Base-by-base conservation (phyloP, 768 basidiomycete species). In the Hygrocybe coccinea region DNA sequence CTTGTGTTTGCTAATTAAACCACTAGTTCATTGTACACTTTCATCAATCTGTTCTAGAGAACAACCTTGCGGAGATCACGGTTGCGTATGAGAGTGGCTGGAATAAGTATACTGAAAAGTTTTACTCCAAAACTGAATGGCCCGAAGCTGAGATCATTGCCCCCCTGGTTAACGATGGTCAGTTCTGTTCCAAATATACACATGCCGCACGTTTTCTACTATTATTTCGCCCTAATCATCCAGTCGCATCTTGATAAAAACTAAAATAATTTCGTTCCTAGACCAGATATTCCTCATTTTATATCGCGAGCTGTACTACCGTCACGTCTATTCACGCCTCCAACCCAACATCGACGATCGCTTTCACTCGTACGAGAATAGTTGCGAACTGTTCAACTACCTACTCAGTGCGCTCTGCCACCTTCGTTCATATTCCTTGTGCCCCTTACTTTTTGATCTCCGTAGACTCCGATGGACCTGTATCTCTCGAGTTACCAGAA, bases 311-410 rank as follows among this genome's bases (percentile, higher is more conserved):
- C 81, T 97, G 10, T 94, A 93, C 71, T 95, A 91, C 71, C 86
- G 91, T 50, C 95, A 97, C 66, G 91, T 98, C 22, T 97, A 97
- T 75, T 97, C 95, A 1, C 87, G 92, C 39, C 79, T 99, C 43
- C 87, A 89, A 67, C 95, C 95, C 61, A 89, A 97, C 71, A 84
- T 97, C 63, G 95, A 98, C 68, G 95, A 98, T 71, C 88, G 95
- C 43, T 95, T 97, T 79, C 92, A 97, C 69, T 95, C 94, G 1
- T 95, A 95, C 70, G 91, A 95, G 68, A 95, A 95, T 76, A 92
- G 92, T 72, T 97, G 95, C 81, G 93, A 95, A 69, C 76, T 98
- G 61, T 98, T 97, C 83, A 98, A 97, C 73, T 93, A 94, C 68
- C 82, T 99, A 35, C 84, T 98, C 60, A 97, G 92, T 92, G 63